Evolutionary conservation across 208 protist genomes (phyloP), one percentile per base, ranked within the genome.

Genomic region (Crithidia brevicula): DNA sequence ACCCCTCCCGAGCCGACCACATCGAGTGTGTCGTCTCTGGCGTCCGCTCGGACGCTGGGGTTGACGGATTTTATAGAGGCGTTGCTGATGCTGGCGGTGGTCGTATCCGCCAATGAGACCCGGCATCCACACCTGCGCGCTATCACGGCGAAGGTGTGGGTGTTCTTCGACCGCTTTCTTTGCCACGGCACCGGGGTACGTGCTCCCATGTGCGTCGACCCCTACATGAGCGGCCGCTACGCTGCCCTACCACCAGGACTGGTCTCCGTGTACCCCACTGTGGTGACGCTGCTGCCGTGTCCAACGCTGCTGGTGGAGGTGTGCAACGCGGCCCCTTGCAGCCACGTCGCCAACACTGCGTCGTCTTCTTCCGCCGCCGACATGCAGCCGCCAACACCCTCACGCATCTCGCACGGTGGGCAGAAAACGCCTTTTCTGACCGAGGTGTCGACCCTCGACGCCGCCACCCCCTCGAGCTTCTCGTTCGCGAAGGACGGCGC

Each of bases 131-230:
- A 81, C 25, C 85, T 92, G 57, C 76, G 81, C 22, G 76, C 85
- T 23, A 72, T 96, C 51, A 89, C 86, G 20, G 84, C 87, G 30
- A 96, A 96, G 72, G 60, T 93, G 9, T 96, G 92, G 89, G 72
- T 69, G 53, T 66, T 85, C 34, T 93, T 94, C 52, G 83, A 92
- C 53, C 66, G 85, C 31, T 75, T 83, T 63, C 74, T 89, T 25
- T 87, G 82, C 52, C 66, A 60, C 27, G 74, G 72, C 22, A 74
- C 58, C 13, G 27, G 69, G 9, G 16, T 36, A 33, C 50, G 52
- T 6, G 34, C 40, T 8, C 30, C 40, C 23, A 81, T 82, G 79
- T 74, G 72, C 20, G 36, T 38, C 20, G 74, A 81, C 59, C 72
- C 77, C 4, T 72, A 74, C 45, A 34, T 64, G 60, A 75, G 47